Conservation (phyloP, 1,139 yeast genomes). For the Candida sanyaensis region DNA sequence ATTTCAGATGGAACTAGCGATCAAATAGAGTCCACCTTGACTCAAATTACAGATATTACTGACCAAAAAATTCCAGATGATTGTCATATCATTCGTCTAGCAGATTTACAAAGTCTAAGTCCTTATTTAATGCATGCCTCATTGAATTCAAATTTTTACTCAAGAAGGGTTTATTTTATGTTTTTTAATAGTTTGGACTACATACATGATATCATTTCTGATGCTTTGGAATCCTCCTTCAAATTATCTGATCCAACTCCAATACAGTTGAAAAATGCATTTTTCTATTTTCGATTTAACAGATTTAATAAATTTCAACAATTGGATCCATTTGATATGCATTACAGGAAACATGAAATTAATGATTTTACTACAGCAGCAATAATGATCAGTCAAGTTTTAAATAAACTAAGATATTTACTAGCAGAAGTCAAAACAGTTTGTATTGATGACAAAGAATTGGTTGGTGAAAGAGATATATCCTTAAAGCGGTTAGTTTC, state of each 20-base stretch:
- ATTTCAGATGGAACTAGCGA: slow-evolving; percentile 36
- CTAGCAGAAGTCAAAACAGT: slow-evolving; percentile 32
- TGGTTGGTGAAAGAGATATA: slow-evolving; percentile 34
- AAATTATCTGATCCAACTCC: slow-evolving; percentile 5
- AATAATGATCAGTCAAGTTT: slow-evolving; percentile 36
- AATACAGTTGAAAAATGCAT: slow-evolving; percentile 23
- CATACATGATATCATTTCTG: slow-evolving; percentile 32
- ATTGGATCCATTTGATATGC: slow-evolving; percentile 14
- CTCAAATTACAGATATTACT: slow-evolving; percentile 16
- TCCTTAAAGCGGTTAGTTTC: slow-evolving; percentile 32
- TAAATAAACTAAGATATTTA: slow-evolving; percentile 37
- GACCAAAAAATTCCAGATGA: neutral
- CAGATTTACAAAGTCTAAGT: neutral
- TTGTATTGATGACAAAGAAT: slow-evolving; percentile 34
- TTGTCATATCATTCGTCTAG: neutral
- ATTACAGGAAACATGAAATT: neutral
- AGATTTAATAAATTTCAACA: slow-evolving; percentile 9
- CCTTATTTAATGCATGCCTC: neutral
- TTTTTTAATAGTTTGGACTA: slow-evolving; percentile 39
- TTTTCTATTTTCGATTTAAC: slow-evolving; percentile 23
- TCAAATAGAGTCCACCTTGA: slow-evolving; percentile 31
- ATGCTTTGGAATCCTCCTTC: slow-evolving; percentile 32
- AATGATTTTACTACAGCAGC: slow-evolving; percentile 28
- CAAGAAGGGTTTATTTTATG: slow-evolving; percentile 40
- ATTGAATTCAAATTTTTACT: neutral